Percentiles rank a stretch among this genome's conserved stretches.
Evolutionary conservation across 2,329 filamentous ascomycete species (phyloP).

Genomic region (Pseudogymnoascus sp.): DNA sequence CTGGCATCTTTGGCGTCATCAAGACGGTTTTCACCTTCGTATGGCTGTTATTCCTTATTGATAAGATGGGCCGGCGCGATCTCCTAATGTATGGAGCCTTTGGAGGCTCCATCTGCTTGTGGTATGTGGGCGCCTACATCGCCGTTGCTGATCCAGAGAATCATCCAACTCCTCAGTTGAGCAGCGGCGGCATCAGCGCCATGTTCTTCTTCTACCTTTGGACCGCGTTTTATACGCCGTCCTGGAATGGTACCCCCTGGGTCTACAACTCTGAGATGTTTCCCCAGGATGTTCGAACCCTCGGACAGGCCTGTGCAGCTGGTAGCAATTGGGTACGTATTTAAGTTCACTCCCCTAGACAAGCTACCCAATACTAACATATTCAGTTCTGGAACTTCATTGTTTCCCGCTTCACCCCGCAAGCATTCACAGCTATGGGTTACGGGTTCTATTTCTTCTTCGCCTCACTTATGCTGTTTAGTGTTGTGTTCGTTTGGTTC

Average conservation of each 20-base stretch:
- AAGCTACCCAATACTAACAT: background rate
- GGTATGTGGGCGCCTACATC: slow-evolving; percentile 56
- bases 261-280: slow-evolving; percentile 72
- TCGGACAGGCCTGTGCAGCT: slow-evolving; percentile 65
- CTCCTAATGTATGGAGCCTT: slow-evolving; percentile 58
- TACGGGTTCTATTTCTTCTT: slow-evolving; percentile 66
- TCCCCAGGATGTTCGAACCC: slow-evolving; percentile 57
- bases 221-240: slow-evolving; percentile 64
- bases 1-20: slow-evolving; percentile 69
- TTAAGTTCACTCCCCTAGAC: background rate
- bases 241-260: slow-evolving; percentile 70
- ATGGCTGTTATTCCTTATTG: slow-evolving; percentile 63
- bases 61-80: slow-evolving; percentile 52
- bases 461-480: slow-evolving; percentile 51
- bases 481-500: slow-evolving; percentile 53
- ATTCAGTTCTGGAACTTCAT: slow-evolving; percentile 50
- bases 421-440: slow-evolving; percentile 52
- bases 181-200: slow-evolving; percentile 47
- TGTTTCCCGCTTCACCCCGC: slow-evolving; percentile 57
- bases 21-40: slow-evolving; percentile 62
- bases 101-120: slow-evolving; percentile 56
- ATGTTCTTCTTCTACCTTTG: slow-evolving; percentile 69
- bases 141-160: slow-evolving; percentile 37
- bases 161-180: slow-evolving; percentile 29
- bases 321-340: slow-evolving; percentile 58